Evolutionary conservation across 305 asterid genomes (phyloP).

Genomic region (Vinca major): DNA sequence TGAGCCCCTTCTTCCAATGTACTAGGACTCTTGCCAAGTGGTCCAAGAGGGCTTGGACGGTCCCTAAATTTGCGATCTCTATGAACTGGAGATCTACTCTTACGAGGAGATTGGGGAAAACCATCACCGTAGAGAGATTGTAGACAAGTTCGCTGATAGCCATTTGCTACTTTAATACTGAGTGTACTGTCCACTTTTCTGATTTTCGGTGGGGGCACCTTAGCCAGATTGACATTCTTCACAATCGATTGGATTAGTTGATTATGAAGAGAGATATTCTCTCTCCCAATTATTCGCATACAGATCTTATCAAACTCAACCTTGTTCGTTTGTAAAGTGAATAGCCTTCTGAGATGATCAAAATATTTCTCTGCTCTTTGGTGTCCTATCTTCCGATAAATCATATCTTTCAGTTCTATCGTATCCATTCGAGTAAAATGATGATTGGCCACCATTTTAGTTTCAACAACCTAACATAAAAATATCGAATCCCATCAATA

Average conservation of each 20-base stretch:
- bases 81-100: constrained; percentile 48
- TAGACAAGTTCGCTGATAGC: constrained; percentile 38
- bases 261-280: constrained; percentile 65
- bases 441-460: constrained; percentile 50
- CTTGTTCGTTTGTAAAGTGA: constrained; percentile 46
- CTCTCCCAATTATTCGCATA: constrained; percentile 53
- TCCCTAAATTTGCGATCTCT: constrained; percentile 55
- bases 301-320: constrained; percentile 51
- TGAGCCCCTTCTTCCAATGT: constrained; percentile 49
- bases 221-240: constrained; percentile 51
- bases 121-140: constrained; percentile 51
- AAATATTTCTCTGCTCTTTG: constrained; percentile 65
- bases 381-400: constrained; percentile 53
- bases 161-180: constrained; percentile 35
- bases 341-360: constrained; percentile 40
- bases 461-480: constrained; percentile 23
- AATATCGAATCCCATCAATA: constrained; percentile 15
- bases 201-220: constrained; percentile 47
- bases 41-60: constrained; percentile 83
- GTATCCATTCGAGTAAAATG: constrained; percentile 56
- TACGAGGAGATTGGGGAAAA: constrained; percentile 57
- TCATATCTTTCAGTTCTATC: constrained; percentile 49
- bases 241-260: constrained; percentile 53
- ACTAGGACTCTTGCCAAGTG: constrained; percentile 64
- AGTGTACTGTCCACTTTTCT: constrained; percentile 33